These are phyloP conservation scores for Lachnellula subtilissima DNA, from an alignment of 2,329 filamentous ascomycete species.

Conservation along the genomic window DNA sequence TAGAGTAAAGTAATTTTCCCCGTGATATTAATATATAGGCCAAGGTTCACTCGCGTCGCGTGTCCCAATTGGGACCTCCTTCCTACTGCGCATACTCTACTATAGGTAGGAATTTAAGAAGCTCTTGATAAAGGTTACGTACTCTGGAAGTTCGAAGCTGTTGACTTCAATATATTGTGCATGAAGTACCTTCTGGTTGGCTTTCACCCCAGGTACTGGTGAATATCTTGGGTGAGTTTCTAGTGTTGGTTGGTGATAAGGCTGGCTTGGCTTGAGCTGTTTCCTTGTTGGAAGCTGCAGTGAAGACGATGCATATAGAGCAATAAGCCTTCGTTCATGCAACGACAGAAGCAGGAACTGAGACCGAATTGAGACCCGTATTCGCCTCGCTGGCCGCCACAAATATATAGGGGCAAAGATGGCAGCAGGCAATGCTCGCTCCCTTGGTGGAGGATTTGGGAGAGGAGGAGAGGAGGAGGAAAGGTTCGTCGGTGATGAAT, in stretches of 20 bases:
- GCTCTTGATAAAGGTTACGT: neutral
- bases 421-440: neutral
- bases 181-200: neutral
- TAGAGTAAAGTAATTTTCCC: neutral
- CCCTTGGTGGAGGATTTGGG: too few relatives aligned
- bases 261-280: neutral
- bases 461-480: neutral
- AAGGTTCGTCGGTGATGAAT: neutral
- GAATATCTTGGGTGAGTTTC: too few relatives aligned
- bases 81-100: too few relatives aligned
- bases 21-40: neutral
- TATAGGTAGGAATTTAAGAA: too few relatives aligned
- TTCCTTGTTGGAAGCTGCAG: neutral
- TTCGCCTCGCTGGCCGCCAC: neutral
- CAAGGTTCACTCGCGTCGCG: too few relatives aligned
- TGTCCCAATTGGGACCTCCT: too few relatives aligned
- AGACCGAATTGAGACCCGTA: neutral
- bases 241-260: neutral
- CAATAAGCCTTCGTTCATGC: constrained; percentile 1
- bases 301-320: neutral
- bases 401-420: neutral
- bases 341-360: neutral
- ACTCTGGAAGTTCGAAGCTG: neutral
- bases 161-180: neutral
- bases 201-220: too few relatives aligned